phyloP scores from a whole-genome alignment of 371 early-diverging fungal species.

The Basidiobolus meristosporus region DNA sequence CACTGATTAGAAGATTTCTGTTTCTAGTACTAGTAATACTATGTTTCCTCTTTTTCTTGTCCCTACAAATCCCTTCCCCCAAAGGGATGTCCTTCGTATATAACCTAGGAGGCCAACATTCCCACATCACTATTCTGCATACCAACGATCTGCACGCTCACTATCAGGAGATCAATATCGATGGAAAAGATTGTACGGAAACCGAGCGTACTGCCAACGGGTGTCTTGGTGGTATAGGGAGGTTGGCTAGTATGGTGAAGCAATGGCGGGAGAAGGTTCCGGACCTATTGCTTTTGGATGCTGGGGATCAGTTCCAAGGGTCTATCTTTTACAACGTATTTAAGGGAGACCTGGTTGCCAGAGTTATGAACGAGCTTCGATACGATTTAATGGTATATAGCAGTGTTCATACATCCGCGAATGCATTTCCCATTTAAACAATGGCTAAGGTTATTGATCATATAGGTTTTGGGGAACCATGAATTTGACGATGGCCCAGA shows the following conservation, averaged over 20 bases:
- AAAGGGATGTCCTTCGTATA: too few species aligned
- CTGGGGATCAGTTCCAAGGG: conserved; percentile 41
- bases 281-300: conserved; percentile 33
- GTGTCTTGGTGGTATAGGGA: conserved; percentile 37
- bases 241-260: conserved; percentile 27
- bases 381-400: conserved; percentile 31
- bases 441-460: too few species aligned
- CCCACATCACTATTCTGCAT: conserved; percentile 28
- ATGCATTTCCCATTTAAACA: too few species aligned
- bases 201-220: conserved; percentile 12
- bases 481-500: conserved; percentile 46
- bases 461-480: conserved; percentile 54
- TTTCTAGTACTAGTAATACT: too few species aligned
- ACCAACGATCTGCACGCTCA: conserved; percentile 49
- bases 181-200: conserved; percentile 23
- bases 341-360: conserved; percentile 21
- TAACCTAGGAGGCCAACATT: too few species aligned
- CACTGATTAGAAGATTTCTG: too few species aligned
- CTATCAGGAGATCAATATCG: conserved; percentile 25
- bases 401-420: too few species aligned
- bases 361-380: conserved; percentile 29
- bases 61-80: too few species aligned
- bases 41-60: too few species aligned
- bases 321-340: conserved; percentile 33
- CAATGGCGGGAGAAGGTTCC: conserved; percentile 14